A percentile compares a stretch with the other conserved stretches of the same genome.
These are phyloP conservation scores for Mucor piriformis DNA, from an alignment of 371 early-diverging fungal species.

Conservation along the genomic window DNA sequence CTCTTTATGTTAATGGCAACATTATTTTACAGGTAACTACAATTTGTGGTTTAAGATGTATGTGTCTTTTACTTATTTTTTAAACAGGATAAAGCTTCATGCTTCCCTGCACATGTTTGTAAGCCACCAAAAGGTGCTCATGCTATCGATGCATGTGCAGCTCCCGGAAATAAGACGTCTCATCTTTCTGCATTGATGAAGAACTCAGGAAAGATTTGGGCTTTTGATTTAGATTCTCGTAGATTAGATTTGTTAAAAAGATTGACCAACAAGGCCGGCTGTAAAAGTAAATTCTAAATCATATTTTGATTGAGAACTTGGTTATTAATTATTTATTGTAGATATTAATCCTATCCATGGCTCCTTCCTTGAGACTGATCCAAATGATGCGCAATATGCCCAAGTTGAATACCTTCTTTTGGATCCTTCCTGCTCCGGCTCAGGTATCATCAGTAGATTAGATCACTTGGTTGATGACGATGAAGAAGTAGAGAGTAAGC, in stretches of 20 bases:
- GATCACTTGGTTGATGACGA: slow-evolving; percentile 80
- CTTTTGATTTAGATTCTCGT: slow-evolving; percentile 87
- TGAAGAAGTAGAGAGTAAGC: slow-evolving; percentile 34
- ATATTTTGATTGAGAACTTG: not conserved
- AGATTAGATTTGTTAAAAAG: slow-evolving; percentile 80
- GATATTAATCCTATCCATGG: slow-evolving; percentile 65
- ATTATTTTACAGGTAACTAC: slow-evolving; percentile 80
- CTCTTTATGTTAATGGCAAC: slow-evolving; percentile 70
- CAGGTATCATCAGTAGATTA: slow-evolving; percentile 90
- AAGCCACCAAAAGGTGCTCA: slow-evolving; percentile 69
- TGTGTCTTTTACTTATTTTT: not conserved
- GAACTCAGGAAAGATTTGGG: slow-evolving; percentile 87
- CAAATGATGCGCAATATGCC: slow-evolving; percentile 60
- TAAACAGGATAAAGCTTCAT: slow-evolving; percentile 92
- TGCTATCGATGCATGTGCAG: slow-evolving; percentile 97
- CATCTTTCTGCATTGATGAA: slow-evolving; percentile 88
- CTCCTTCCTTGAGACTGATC: slow-evolving; percentile 72
- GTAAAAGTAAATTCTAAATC: slow-evolving; percentile 64
- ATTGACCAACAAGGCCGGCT: slow-evolving; percentile 77
- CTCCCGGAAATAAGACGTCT: slow-evolving; percentile 99
- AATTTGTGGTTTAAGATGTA: not conserved
- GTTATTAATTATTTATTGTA: slow-evolving; percentile 11
- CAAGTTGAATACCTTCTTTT: slow-evolving; percentile 91
- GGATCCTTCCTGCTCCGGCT: slow-evolving; percentile 99
- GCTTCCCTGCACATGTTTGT: slow-evolving; percentile 94